Base-by-base conservation (phyloP, 257 asterid genomes). In the Capsicum baccatum region DNA sequence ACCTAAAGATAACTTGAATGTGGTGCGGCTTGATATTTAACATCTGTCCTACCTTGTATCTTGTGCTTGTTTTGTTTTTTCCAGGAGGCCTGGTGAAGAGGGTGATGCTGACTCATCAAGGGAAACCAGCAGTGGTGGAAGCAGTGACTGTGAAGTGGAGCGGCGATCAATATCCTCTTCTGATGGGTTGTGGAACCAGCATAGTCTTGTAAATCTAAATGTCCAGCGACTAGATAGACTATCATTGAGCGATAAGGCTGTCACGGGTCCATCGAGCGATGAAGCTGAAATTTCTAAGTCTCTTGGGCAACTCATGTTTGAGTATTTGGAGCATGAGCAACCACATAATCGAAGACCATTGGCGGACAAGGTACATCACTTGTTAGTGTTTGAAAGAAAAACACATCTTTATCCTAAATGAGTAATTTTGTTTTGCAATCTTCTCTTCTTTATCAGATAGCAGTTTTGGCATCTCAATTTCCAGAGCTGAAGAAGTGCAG, bases 281-380 rank as follows among this genome's bases (percentile, higher is more conserved):
- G 92, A 87, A 85, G 85, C 89, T 79, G 92, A 85, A 50, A 62
- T 26, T 85, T 80, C 85, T 67, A 83, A 70, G 81, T 89, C 88
- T 15, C 88, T 85, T 68, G 91, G 91, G 67, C 26, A 3, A 58
- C 95, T 90, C 17, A 69, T 84, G 71, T 91, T 93, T 86, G 94
- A 94, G 79, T 93, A 86, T 82, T 17, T 94, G 84, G 99, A 96
- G 86, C 80, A 80, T 17, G 98, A 93, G 37, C 92, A 59, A 80
- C 99, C 97, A 7, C 86, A 87, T 85, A 69, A 83, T 69, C 98
- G 98, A 59, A 87, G 89, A 88, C 94, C 99, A 76, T 85, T 96
- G 26, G 21, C 86, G 71, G 93, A 93, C 83, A 91, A 91, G 97
- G 99, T 94, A 88, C 37, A 59, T 12, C 16, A 47, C 14, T 58